Evolutionary conservation across 139 green algal genomes (phyloP), one percentile per base, ranked within the genome.

Genomic region (Tetratostichococcus sp.): DNA sequence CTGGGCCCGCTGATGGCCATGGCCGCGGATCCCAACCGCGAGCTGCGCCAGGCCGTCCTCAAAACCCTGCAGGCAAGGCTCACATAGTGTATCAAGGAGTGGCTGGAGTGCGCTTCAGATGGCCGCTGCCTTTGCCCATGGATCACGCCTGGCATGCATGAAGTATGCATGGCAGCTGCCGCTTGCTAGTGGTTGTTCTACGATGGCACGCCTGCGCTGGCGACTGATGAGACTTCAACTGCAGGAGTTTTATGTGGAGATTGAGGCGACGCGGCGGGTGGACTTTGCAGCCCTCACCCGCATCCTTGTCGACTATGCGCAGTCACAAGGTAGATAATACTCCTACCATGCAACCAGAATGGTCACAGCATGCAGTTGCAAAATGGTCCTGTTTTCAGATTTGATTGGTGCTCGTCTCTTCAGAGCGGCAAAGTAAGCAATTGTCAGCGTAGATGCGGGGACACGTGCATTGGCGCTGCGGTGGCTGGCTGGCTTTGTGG

Each of bases 1-100:
- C 83, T 98, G 70, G 93, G 94, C 30, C 91, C 91, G 1, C 82
- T 99, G 74, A 85, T 98, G 82, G 86, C 79, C 75, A 94, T 97
- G 89, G 85, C 98, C 68, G 83, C 79, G 34, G 93, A 98, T 69
- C 59, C 77, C 39, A 82, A 84, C 22, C 72, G 85, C 1, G 92
- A 96, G 73, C 91, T 97, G 67, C 77, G 90, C 11, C 69, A 79
- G 43, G 76, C 84, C 4, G 89, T 85, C 14, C 79, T 80, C 69
- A 89, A 82, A 31, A 82, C 87, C 2, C 83, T 96, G 31, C 74
- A 88, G 78, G 84, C 80, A 17, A 32, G 4, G 1, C 8, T 50
- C 39, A n/a, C n/a, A n/a, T n/a, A n/a, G n/a, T n/a, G n/a, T n/a
- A n/a, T n/a, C n/a, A n/a, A n/a, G n/a, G n/a, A n/a, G n/a, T n/a